Base-by-base conservation (phyloP, 225 moss, liverwort and hornwort genomes). In the Physcomitrium patens region DNA sequence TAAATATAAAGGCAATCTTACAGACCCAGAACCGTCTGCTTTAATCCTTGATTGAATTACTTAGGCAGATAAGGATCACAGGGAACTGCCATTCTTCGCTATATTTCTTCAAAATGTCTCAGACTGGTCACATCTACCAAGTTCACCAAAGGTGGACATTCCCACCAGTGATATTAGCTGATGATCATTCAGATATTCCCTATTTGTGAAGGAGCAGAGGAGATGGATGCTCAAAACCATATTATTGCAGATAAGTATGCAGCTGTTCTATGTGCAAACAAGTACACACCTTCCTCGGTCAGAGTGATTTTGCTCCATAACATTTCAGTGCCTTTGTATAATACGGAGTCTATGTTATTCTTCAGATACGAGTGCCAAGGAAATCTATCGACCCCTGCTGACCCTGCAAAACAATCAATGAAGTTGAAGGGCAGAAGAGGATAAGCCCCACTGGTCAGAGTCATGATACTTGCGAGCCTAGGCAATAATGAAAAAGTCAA, bases 291-390 rank as follows among this genome's bases (percentile, higher is more conserved):
- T 44, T 69, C 50, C 42, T 43, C 44, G 47, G 20, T 50, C 63
- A 63, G 56, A 17, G 50, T 68, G 77, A 55, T 71, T 67, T 48
- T 67, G 55, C 24, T 53, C 47, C 72, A 5, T 20, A 55, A 42
- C 24, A 22, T 31, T 54, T 24, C 71, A 50, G 27, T 63, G 22
- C 18, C 52, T 67, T 44, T 68, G 26, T 73, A 71, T 20, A 41
- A 62, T 41, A 62, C 61, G 61, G 47, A 72, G 52, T 72, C 77
- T 18, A 63, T 15, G 42, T 57, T 75, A 63, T 73, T 57, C 69
- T 73, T 63, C 72, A 19, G 63, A 63, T 69, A 63, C 63, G 31
- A 68, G 24, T 71, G 12, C 50, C 50, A 63, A 63, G 70, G 16
- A 37, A 47, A 54, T 31, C 41, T 54, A 54, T 45, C 5, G 42